Evolutionary conservation across 2,329 filamentous ascomycete species (phyloP).

Genomic region (Sclerotinia borealis): DNA sequence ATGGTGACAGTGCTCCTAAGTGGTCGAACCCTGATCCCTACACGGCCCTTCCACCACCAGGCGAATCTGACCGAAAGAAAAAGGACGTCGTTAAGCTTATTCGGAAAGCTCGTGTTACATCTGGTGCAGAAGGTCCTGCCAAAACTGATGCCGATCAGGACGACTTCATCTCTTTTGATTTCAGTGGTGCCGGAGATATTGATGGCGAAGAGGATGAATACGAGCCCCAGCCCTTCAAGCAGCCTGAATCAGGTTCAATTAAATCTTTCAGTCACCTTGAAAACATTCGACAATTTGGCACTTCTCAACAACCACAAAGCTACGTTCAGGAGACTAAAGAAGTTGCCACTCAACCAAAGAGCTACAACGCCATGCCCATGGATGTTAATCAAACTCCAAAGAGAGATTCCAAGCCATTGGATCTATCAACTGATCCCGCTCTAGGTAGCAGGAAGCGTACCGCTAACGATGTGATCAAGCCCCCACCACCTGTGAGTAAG

Average conservation of each 20-base stretch:
- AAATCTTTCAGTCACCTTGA: constrained; percentile 8
- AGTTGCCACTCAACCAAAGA: neutral
- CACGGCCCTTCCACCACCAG: constrained; percentile 74
- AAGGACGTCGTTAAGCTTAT: constrained; percentile 87
- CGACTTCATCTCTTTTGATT: constrained; percentile 86
- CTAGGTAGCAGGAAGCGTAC: constrained; percentile 70
- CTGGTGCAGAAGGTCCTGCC: constrained; percentile 39
- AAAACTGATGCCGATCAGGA: constrained; percentile 53
- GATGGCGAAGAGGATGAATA: constrained; percentile 20
- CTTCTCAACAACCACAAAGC: neutral
- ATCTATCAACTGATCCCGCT: constrained; percentile 36
- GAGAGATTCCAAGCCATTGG: constrained; percentile 11
- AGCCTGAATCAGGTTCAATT: neutral
- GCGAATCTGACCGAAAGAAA: constrained; percentile 67
- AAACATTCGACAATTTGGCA: constrained; percentile 10
- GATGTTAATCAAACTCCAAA: neutral
- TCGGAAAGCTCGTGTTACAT: constrained; percentile 73
- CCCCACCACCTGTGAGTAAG: constrained; percentile 27
- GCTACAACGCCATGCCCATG: neutral
- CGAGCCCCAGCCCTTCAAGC: constrained; percentile 22
- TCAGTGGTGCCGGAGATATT: constrained; percentile 37
- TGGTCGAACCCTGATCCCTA: constrained; percentile 98
- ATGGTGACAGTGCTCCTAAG: constrained; percentile 52
- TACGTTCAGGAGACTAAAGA: neutral
- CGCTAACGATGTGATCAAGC: constrained; percentile 55